Percentiles rank a stretch among this genome's conserved stretches.
Conservation (phyloP, 257 asterid species). For the Petunia axillaris region DNA sequence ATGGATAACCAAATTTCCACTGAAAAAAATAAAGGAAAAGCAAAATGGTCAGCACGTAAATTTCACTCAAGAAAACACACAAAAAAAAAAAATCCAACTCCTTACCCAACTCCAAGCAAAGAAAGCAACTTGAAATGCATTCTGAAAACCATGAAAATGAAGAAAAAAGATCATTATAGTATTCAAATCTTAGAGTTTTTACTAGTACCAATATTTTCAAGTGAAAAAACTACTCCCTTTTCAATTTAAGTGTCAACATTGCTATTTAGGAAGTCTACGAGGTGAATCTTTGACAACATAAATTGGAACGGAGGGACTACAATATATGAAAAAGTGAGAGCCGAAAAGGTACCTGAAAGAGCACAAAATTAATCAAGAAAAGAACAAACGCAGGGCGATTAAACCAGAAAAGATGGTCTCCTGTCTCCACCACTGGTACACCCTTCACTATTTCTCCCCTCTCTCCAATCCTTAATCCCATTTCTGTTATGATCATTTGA, state of each 20-base stretch:
- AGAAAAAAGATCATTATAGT: neutral
- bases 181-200: neutral
- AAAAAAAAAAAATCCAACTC: neutral
- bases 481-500: constrained; percentile 28
- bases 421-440: constrained; percentile 28
- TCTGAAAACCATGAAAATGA: neutral
- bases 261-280: too few relatives aligned
- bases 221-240: neutral
- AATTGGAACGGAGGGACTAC: too few relatives aligned
- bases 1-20: constrained; percentile 26
- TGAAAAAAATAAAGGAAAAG: neutral
- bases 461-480: constrained; percentile 25
- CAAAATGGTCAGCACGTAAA: neutral
- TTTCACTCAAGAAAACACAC: neutral
- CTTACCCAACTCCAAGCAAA: constrained; percentile 34
- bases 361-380: constrained; percentile 30
- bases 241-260: too few relatives aligned
- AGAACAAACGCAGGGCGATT: constrained; percentile 27
- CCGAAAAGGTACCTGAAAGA: constrained; percentile 24
- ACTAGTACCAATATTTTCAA: too few relatives aligned
- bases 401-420: constrained; percentile 34
- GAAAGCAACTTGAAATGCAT: constrained; percentile 36
- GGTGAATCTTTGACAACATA: too few relatives aligned
- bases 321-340: too few relatives aligned
- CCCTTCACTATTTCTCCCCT: constrained; percentile 34